Conservation (phyloP, 78 protist species). For the Tieghemostelium lacteum region DNA sequence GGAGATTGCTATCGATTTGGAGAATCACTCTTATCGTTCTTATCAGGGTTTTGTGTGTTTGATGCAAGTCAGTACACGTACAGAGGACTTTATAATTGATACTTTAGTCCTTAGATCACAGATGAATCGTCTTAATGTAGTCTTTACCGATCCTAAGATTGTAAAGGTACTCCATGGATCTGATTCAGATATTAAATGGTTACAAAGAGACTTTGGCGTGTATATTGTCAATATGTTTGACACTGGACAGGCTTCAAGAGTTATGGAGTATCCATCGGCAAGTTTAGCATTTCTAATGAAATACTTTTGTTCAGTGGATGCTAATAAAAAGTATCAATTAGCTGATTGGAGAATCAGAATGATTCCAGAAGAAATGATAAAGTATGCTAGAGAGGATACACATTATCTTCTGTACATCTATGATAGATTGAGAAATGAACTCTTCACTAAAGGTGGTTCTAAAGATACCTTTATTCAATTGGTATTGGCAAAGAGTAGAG, state of each 20-base stretch:
- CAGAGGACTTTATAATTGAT: conserved; percentile 96
- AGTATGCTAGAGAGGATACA: conserved; percentile 98
- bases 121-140: conserved; percentile 68
- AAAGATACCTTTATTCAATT: conserved; percentile 1
- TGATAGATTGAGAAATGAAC: conserved; percentile 81
- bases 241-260: conserved; percentile 96
- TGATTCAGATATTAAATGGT: conserved; percentile 92
- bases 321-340: conserved; percentile 96
- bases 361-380: conserved; percentile 93
- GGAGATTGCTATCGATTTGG: conserved; percentile 96
- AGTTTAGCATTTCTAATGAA: conserved; percentile 89
- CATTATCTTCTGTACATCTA: conserved; percentile 96
- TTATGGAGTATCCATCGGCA: conserved; percentile 64
- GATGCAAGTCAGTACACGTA: conserved; percentile 95
- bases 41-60: conserved; percentile 97
- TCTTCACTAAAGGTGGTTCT: neutral
- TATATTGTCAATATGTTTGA: conserved; percentile 99
- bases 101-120: conserved; percentile 88
- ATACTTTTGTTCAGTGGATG: conserved; percentile 77
- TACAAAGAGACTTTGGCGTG: conserved; percentile 97
- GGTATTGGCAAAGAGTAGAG: conserved; percentile 57
- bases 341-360: conserved; percentile 99
- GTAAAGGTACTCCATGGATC: conserved; percentile 97
- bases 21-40: conserved; percentile 91
- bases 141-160: conserved; percentile 90